These are phyloP conservation scores for Myxozyma udenii DNA, from an alignment of 805 yeast genomes.

Conservation along the genomic window DNA sequence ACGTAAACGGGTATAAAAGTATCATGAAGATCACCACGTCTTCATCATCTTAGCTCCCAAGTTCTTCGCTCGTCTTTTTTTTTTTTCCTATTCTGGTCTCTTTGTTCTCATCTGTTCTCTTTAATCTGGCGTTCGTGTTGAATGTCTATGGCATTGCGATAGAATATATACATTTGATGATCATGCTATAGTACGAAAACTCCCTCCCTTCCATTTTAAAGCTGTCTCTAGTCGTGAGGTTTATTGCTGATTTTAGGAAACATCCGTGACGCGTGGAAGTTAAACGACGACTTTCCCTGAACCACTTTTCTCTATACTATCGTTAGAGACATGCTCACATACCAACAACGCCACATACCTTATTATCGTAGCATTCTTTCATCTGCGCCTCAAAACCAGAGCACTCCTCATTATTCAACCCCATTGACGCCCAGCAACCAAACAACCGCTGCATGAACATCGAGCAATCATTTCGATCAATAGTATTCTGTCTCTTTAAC, in stretches of 20 bases:
- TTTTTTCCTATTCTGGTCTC: no score
- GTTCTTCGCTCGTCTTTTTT: no score
- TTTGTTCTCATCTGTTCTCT: no score
- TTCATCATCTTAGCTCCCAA: no score
- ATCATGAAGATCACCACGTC: no score
- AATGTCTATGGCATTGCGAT: neutral
- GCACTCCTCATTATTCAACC: constrained; percentile 24
- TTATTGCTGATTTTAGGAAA: constrained; percentile 15
- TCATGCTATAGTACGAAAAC: neutral
- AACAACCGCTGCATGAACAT: constrained; percentile 20
- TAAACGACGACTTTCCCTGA: constrained; percentile 19
- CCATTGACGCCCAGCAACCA: constrained; percentile 30
- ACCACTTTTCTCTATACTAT: constrained; percentile 4
- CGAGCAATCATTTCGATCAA: constrained; percentile 18
- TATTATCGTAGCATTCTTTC: constrained; percentile 21
- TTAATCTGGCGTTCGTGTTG: no score
- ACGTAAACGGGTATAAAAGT: no score
- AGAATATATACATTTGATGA: neutral
- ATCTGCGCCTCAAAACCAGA: constrained; percentile 8
- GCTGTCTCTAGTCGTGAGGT: constrained; percentile 18
- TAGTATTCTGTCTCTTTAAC: neutral
- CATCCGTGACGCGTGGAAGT: constrained; percentile 29
- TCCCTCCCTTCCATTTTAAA: neutral
- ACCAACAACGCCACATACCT: neutral
- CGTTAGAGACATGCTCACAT: neutral